A percentile compares a stretch with the other conserved stretches of the same genome.
phyloP scores from a whole-genome alignment of 768 basidiomycete species.

The Termitomyces sp. region DNA sequence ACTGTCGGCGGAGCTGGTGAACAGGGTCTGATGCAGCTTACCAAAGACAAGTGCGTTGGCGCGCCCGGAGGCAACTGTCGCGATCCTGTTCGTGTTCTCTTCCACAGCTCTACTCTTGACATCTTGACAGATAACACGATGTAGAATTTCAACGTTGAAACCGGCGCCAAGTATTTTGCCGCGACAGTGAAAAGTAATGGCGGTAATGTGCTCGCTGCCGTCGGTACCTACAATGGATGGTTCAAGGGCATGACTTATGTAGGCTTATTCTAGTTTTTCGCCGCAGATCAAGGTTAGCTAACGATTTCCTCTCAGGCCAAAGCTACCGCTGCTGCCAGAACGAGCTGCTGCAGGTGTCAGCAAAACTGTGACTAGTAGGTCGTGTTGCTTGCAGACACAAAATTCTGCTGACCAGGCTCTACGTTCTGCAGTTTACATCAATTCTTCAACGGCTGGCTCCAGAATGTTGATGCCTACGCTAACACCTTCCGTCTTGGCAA shows the following conservation, averaged over 20 bases:
- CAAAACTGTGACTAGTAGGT: constrained; percentile 86
- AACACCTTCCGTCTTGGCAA: constrained; percentile 45
- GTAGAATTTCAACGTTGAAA: constrained; percentile 69
- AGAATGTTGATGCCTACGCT: constrained; percentile 52
- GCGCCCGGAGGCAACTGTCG: constrained; percentile 47
- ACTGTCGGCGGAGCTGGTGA: constrained; percentile 76
- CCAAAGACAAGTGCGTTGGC: constrained; percentile 68
- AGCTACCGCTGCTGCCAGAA: constrained; percentile 56
- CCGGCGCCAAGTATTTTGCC: constrained; percentile 62
- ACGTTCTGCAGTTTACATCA: constrained; percentile 52
- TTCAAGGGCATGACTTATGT: constrained; percentile 54
- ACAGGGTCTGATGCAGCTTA: constrained; percentile 87
- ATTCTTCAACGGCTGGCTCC: constrained; percentile 70
- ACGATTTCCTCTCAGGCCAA: constrained; percentile 30
- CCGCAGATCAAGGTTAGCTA: not conserved
- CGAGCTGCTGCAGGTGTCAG: constrained; percentile 66
- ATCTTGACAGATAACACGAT: constrained; percentile 2
- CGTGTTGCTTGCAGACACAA: not conserved
- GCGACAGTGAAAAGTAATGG: constrained; percentile 42
- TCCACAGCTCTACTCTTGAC: not conserved
- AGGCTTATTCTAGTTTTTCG: constrained; percentile 12
- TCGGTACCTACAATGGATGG: constrained; percentile 85
- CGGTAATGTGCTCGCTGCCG: constrained; percentile 52
- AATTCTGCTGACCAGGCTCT: constrained; percentile 2
- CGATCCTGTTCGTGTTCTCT: constrained; percentile 36